Evolutionary conservation across 2,329 filamentous ascomycete genomes (phyloP), one percentile per base, ranked within the genome.

Genomic region (Conoideocrella luteorostrata): DNA sequence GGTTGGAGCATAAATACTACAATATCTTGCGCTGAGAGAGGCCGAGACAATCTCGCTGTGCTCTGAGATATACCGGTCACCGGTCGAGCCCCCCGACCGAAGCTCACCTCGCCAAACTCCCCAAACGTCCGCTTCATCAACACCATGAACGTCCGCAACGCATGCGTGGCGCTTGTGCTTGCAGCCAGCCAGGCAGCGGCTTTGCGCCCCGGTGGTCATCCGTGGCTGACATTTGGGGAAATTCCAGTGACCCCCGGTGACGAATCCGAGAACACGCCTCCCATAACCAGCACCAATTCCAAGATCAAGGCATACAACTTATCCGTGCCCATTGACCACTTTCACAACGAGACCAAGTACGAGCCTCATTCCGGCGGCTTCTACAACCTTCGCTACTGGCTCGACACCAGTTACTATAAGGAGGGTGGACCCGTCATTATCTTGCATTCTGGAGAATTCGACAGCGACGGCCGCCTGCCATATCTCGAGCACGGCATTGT

Each of bases 381-480:
- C 2, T 95, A 88, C 62, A 64, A 78, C 18, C 68, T 91, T 38
- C 78, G 87, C 10, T 95, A 93, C 68, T 94, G 84, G 84, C 88
- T 91, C 53, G 88, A 94, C 56, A 78, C 82, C 1, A 75, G 75
- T 35, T 75, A 86, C 66, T 94, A 94, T 66, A 74, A 81, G 58
- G 67, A 75, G 0, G 88, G 88, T 11, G 88, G 88, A 0, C 88
- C 88, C 0, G 84, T 95, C 38, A 86, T 95, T 44, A 75, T 94
- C 5, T 72, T 94, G 4, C 75, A 82, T 30, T 75, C 76, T 4
- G 88, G 88, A 22, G 88, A 94, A 66, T 83, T 80, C 0, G 67
- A 67, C 47, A 85, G 74, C 7, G 65, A 61, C n/a, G 77, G 61
- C 24, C 74, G 87, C 12, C 66, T 94, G 15, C 74, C 76, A 0